phyloP scores from a whole-genome alignment of 768 basidiomycete species.

The Nidularia sp. region DNA sequence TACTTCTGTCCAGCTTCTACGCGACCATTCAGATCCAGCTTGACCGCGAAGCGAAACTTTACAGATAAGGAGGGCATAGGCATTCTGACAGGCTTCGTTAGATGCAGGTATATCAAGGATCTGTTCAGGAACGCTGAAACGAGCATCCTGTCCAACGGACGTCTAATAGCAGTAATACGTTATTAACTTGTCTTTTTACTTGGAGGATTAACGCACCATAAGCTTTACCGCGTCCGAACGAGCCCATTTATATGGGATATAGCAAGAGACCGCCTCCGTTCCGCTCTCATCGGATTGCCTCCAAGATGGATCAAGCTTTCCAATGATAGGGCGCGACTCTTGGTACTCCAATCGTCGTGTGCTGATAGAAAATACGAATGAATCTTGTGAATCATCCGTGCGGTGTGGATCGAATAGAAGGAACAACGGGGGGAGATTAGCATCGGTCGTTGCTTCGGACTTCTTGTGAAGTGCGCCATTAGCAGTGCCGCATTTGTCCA shows the following conservation, averaged over 20 bases:
- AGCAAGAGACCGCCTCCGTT: constrained; percentile 47
- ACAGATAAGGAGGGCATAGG: constrained; percentile 77
- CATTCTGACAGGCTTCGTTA: constrained; percentile 64
- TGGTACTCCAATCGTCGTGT: constrained; percentile 78
- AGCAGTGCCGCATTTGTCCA: constrained; percentile 88
- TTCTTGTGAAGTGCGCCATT: constrained; percentile 79
- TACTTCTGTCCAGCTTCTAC: constrained; percentile 69
- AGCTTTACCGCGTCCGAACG: constrained; percentile 42
- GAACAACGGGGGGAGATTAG: constrained; percentile 59
- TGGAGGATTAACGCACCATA: constrained; percentile 37
- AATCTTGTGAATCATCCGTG: constrained; percentile 71
- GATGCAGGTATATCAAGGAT: constrained; percentile 47
- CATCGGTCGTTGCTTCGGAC: constrained; percentile 34
- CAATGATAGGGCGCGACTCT: constrained; percentile 74
- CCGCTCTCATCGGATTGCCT: constrained; percentile 57
- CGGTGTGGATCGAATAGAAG: constrained; percentile 86
- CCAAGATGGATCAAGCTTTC: constrained; percentile 73
- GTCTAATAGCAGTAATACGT: constrained; percentile 42
- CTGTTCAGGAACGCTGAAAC: constrained; percentile 60
- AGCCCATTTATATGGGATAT: constrained; percentile 67
- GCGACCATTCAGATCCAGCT: constrained; percentile 78
- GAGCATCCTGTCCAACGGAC: constrained; percentile 47
- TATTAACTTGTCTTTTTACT: constrained; percentile 4
- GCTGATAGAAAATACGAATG: constrained; percentile 80
- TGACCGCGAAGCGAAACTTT: constrained; percentile 66